These are phyloP conservation scores for Anastatica hierochuntica DNA, from an alignment of 345 rosid species.

Conservation along the genomic window DNA sequence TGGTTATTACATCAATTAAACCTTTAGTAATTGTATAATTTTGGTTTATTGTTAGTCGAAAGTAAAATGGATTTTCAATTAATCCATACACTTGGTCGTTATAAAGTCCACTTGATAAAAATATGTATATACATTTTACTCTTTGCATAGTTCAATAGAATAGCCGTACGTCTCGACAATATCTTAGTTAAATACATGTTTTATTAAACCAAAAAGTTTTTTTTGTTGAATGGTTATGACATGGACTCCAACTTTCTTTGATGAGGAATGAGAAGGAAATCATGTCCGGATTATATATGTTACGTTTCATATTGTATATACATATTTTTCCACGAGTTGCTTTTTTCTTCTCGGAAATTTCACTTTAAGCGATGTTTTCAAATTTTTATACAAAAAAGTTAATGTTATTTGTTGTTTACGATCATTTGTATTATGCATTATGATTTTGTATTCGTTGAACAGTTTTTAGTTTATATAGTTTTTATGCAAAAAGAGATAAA, in stretches of 20 bases:
- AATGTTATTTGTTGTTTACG: too few species aligned
- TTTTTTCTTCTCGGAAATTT: too few species aligned
- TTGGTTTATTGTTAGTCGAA: too few species aligned
- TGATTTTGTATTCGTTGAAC: too few species aligned
- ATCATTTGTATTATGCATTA: too few species aligned
- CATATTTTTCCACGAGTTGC: neutral
- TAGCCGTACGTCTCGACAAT: neutral
- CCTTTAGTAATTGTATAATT: too few species aligned
- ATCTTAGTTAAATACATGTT: neutral
- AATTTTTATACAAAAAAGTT: too few species aligned
- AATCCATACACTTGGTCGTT: neutral
- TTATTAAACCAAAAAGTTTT: neutral
- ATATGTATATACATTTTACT: neutral
- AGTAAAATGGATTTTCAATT: too few species aligned
- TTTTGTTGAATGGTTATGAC: constrained; percentile 51
- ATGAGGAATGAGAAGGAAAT: constrained; percentile 48
- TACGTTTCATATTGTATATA: constrained; percentile 8
- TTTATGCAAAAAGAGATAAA: too few species aligned
- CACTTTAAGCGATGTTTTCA: too few species aligned
- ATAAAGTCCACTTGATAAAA: neutral
- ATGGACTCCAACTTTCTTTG: constrained; percentile 51
- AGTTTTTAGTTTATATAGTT: too few species aligned
- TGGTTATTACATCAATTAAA: too few species aligned
- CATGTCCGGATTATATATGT: constrained; percentile 22
- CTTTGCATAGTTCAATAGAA: neutral